Evolutionary conservation across 306 rosid genomes (phyloP).

Genomic region (Lotus japonicus): DNA sequence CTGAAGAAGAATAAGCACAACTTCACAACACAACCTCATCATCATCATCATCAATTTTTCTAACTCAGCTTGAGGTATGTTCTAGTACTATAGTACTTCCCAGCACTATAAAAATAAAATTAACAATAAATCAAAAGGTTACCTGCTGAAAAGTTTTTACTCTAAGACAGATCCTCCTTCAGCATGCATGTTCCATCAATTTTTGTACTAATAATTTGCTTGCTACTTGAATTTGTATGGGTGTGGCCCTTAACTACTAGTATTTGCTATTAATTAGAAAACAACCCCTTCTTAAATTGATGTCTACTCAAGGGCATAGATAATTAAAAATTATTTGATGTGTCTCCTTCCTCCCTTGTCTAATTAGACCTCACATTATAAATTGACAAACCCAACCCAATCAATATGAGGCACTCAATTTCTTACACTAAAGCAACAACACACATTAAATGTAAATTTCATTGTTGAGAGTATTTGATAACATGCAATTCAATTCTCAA

Average conservation of each 20-base stretch:
- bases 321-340: not conserved
- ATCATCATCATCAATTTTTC: not conserved
- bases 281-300: conserved; percentile 4
- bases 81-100: not conserved
- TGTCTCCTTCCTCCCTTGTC: not conserved
- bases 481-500: not conserved
- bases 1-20: not conserved
- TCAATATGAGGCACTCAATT: conserved; percentile 19
- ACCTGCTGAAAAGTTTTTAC: no score
- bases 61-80: conserved; percentile 24
- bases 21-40: not conserved
- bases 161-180: not conserved
- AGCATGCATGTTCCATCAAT: not conserved
- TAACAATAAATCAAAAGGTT: no score
- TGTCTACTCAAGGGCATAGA: conserved; percentile 18
- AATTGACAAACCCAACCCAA: conserved; percentile 20
- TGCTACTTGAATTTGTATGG: not conserved
- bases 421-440: not conserved
- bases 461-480: no score
- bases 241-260: not conserved
- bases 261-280: conserved; percentile 17
- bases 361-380: conserved; percentile 1
- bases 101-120: not conserved
- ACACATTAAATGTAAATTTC: no score
- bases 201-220: no score